These are phyloP conservation scores for Fraxinus pennsylvanica DNA, from an alignment of 257 asterid genomes.

Conservation along the genomic window DNA sequence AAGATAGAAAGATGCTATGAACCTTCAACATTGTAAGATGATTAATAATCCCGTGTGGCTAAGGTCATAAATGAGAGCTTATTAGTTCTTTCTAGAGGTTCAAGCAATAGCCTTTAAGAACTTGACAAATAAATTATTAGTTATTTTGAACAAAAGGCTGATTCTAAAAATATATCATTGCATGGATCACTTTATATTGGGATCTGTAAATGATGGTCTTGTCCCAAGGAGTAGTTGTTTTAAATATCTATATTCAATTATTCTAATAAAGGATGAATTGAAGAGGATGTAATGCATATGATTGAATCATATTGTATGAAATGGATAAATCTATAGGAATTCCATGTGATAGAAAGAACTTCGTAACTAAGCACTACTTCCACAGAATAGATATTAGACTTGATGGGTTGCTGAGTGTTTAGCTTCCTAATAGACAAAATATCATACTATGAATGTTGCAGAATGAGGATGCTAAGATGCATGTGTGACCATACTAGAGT, in stretches of 20 bases:
- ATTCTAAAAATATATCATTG: background rate
- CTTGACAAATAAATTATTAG: background rate
- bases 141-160: background rate
- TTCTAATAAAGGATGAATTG: background rate
- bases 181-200: background rate
- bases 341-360: background rate
- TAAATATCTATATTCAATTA: background rate
- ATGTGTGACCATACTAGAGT: too few relatives aligned
- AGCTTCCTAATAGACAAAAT: background rate
- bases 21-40: background rate
- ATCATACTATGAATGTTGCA: too few relatives aligned
- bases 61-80: background rate
- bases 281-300: background rate
- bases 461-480: too few relatives aligned
- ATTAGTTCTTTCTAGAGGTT: background rate
- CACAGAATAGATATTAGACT: background rate
- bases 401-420: background rate
- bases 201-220: background rate
- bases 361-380: background rate
- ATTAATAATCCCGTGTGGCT: background rate
- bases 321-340: background rate
- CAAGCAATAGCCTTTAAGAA: background rate
- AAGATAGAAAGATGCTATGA: background rate
- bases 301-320: background rate
- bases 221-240: background rate